Percentiles rank a stretch among this genome's conserved stretches.
phyloP scores from a whole-genome alignment of 805 yeast genomes.

The Suhomyces pyralidae region DNA sequence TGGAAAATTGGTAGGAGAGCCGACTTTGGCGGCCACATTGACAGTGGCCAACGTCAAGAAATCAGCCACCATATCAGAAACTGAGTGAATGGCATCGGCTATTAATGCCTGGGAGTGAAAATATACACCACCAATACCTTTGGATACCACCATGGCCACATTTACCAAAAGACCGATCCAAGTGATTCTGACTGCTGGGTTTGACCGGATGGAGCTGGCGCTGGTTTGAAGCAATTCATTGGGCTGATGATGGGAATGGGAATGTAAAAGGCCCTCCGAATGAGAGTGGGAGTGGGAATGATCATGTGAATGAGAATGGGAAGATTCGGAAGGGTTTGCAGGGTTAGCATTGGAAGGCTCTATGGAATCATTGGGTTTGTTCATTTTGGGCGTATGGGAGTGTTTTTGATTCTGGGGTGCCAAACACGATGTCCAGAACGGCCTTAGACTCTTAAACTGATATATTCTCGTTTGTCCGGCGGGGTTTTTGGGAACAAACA shows the following conservation, averaged over 20 bases:
- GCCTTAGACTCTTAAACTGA: background rate
- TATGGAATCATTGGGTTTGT: background rate
- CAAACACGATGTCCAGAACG: background rate
- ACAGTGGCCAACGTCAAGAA: slow-evolving; percentile 87
- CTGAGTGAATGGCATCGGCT: slow-evolving; percentile 94
- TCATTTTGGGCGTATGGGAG: background rate
- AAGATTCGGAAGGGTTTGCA: too few species aligned
- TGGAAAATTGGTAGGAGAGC: slow-evolving; percentile 66
- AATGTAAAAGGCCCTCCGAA: slow-evolving; percentile 12
- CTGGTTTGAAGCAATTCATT: slow-evolving; percentile 35
- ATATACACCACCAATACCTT: slow-evolving; percentile 83
- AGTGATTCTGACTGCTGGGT: slow-evolving; percentile 90
- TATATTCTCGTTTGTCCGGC: background rate
- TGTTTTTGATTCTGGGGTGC: background rate
- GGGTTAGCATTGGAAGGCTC: background rate
- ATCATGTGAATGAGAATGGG: background rate
- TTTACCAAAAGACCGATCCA: slow-evolving; percentile 87
- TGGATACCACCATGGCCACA: slow-evolving; percentile 79
- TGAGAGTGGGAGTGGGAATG: background rate
- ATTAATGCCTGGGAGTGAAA: slow-evolving; percentile 93
- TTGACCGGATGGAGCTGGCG: slow-evolving; percentile 32
- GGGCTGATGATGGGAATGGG: slow-evolving; percentile 48
- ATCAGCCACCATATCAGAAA: slow-evolving; percentile 87
- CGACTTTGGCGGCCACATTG: slow-evolving; percentile 58
- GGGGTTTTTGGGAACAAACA: background rate